Evolutionary conservation across 2,329 filamentous ascomycete genomes (phyloP), one percentile per base, ranked within the genome.

Genomic region (Calonectria hawksworthii): DNA sequence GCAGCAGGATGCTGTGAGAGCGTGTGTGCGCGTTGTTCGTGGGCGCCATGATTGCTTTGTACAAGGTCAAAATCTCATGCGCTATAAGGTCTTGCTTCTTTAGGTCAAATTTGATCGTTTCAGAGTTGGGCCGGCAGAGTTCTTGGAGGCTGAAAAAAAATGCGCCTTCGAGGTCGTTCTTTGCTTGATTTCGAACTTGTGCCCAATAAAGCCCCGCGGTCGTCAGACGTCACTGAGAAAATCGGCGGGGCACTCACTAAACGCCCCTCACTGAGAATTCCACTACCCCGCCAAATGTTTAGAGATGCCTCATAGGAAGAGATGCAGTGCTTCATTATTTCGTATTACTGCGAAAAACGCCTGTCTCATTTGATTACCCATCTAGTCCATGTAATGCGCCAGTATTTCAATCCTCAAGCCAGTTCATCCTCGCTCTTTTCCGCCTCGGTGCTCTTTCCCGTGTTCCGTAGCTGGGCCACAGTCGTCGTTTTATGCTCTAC

Each of bases 1-100:
- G 92, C 3, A 98, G 88, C 3, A 98, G 91, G 28, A 98, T 87
- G 83, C 96, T 96, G 85, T 98, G 96, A 26, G 95, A 96, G 77
- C 95, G 92, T 36, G 94, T 90, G 82, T 98, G 95, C 30, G 44
- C 87, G 56, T 90, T 86, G n/a, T 87, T 86, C 26, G 88, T 86
- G 6, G 91, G 88, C 34, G 91, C 86, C 92, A 93, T 93, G 32
- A 2, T 61, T 16, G 4, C n/a, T n/a, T n/a, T n/a, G n/a, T n/a
- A 34, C 30, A 23, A 23, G 14, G 34, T 38, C 56, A 16, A 11
- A 38, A 61, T 38, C n/a, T 61, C 9, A 38, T 61, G 56, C 56
- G 32, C 34, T 26, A 10, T 5, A 10, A 50, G 38, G 14, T n/a
- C 47, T 52, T 30, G 16, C 14, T 30, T 18, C 23, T 30, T 28